These are phyloP conservation scores for Hordeum pubiflorum DNA, from an alignment of 202 grass and related monocot species.

Conservation along the genomic window DNA sequence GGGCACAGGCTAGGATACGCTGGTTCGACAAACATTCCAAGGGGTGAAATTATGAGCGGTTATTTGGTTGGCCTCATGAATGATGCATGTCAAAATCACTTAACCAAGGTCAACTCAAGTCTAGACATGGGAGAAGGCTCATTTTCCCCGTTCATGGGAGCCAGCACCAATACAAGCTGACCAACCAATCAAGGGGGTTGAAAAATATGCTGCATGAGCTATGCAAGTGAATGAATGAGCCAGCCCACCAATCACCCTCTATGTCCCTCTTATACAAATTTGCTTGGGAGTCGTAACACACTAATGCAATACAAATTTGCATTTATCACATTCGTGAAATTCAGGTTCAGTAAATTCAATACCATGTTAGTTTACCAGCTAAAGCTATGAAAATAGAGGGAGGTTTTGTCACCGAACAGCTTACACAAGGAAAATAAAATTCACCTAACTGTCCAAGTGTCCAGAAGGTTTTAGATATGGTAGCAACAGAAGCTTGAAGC, in stretches of 20 bases:
- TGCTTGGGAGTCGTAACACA: background rate
- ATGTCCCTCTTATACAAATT: background rate
- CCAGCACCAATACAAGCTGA: background rate
- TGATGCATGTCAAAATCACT: background rate
- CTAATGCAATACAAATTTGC: background rate
- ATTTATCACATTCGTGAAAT: background rate
- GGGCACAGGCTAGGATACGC: background rate
- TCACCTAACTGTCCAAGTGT: background rate
- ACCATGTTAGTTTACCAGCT: background rate
- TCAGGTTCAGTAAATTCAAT: background rate
- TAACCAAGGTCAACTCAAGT: background rate
- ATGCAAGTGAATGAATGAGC: background rate
- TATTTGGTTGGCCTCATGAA: background rate
- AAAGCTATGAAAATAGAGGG: background rate
- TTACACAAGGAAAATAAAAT: background rate
- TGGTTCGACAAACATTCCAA: background rate
- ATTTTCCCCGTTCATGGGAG: background rate
- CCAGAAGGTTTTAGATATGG: background rate
- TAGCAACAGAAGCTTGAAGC: background rate
- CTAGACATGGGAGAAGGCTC: background rate
- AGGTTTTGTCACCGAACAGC: background rate
- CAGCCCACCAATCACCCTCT: background rate
- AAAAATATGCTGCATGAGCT: background rate
- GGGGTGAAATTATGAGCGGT: background rate
- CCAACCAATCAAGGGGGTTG: background rate